These are phyloP conservation scores for Annulohypoxylon bovei DNA, from an alignment of 495 filamentous ascomycete species.

Conservation along the genomic window DNA sequence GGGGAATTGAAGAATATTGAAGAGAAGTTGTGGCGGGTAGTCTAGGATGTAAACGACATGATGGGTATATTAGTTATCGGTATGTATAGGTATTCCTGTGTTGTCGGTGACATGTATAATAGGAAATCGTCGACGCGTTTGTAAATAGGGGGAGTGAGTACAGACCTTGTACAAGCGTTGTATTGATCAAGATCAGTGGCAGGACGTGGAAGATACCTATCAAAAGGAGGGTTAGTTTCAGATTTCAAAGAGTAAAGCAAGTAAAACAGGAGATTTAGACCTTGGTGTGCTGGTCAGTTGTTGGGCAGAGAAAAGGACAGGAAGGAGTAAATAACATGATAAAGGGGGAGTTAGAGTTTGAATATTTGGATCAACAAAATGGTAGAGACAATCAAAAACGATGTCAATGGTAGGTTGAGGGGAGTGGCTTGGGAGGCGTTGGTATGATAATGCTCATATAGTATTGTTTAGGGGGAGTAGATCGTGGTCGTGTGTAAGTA, in stretches of 20 bases:
- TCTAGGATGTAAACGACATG: neutral
- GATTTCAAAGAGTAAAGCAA: neutral
- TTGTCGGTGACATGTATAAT: neutral
- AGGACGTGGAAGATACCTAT: slow-evolving; percentile 15
- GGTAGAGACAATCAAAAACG: too few relatives aligned
- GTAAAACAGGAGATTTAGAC: neutral
- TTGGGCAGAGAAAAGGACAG: neutral
- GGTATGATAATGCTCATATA: neutral
- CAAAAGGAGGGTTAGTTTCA: neutral
- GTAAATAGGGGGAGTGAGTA: neutral
- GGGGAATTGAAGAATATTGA: neutral
- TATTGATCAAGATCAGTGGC: slow-evolving; percentile 14
- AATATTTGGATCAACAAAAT: too few relatives aligned
- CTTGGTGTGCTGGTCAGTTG: neutral
- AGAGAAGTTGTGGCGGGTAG: neutral
- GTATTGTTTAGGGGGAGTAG: too few relatives aligned
- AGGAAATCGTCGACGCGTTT: neutral
- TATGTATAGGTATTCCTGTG: neutral
- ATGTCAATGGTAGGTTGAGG: neutral
- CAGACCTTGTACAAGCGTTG: slow-evolving; percentile 28
- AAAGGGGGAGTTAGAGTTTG: too few relatives aligned
- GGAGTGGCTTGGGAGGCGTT: neutral
- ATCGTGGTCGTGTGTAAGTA: neutral
- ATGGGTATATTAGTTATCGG: neutral
- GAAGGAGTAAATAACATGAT: neutral